Conservation (phyloP, 768 basidiomycete species). For the Rhizopogon vesiculosus region DNA sequence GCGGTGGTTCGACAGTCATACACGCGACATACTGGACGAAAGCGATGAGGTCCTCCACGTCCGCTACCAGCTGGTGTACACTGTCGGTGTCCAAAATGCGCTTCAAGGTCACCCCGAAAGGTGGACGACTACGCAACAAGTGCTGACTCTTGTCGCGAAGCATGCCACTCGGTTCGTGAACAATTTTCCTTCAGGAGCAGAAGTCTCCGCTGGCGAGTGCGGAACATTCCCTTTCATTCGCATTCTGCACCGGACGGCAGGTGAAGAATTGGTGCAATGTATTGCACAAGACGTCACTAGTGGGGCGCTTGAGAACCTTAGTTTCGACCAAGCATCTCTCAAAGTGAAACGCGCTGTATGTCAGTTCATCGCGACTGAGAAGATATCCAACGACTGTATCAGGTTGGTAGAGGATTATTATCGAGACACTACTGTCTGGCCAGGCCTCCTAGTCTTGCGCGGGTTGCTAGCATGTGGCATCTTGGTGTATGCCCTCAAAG, state of each 20-base stretch:
- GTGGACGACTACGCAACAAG: slow-evolving; percentile 29
- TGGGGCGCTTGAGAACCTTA: slow-evolving; percentile 9
- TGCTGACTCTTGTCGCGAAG: slow-evolving; percentile 21
- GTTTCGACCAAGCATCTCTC: slow-evolving; percentile 7
- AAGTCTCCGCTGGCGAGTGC: slow-evolving; percentile 8
- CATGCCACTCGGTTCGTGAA: slow-evolving; percentile 9
- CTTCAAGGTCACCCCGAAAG: slow-evolving; percentile 28
- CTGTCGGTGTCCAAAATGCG: slow-evolving; percentile 23
- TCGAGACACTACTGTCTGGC: slow-evolving; percentile 10
- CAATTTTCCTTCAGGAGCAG: slow-evolving; percentile 8
- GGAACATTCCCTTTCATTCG: slow-evolving; percentile 22
- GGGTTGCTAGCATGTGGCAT: slow-evolving; percentile 30
- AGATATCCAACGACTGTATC: neutral
- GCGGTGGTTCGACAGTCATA: slow-evolving; percentile 14
- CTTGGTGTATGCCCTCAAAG: slow-evolving; percentile 24
- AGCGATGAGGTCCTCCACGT: slow-evolving; percentile 36
- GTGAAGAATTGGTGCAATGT: slow-evolving; percentile 7
- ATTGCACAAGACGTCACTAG: slow-evolving; percentile 14
- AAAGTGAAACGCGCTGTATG: slow-evolving; percentile 6
- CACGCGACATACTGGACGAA: slow-evolving; percentile 41
- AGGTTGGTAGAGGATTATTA: slow-evolving; percentile 6
- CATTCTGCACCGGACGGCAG: slow-evolving; percentile 11
- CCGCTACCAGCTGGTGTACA: slow-evolving; percentile 34
- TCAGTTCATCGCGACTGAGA: slow-evolving; percentile 18
- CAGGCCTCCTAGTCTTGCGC: slow-evolving; percentile 26